A percentile compares a stretch with the other conserved stretches of the same genome.
These are phyloP conservation scores for Clitopilus hobsonii DNA, from an alignment of 768 basidiomycete species.

Conservation along the genomic window DNA sequence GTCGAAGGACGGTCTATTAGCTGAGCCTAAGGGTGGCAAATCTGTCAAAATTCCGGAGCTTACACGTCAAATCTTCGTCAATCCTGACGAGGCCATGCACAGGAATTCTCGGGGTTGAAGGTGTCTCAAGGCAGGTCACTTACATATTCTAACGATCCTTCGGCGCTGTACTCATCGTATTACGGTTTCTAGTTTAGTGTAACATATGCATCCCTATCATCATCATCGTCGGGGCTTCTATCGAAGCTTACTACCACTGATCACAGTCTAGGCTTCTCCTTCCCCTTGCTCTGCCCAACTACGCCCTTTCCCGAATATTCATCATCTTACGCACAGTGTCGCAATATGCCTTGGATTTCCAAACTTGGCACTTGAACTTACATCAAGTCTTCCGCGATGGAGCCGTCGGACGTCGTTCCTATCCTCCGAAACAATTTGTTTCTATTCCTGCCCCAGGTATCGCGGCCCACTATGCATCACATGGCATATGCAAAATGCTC, in stretches of 20 bases:
- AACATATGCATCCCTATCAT: slow-evolving; percentile 59
- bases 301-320: slow-evolving; percentile 55
- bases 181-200: slow-evolving; percentile 42
- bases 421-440: slow-evolving; percentile 45
- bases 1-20: slow-evolving; percentile 19
- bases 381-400: slow-evolving; percentile 41
- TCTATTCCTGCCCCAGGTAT: slow-evolving; percentile 25
- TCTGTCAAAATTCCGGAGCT: slow-evolving; percentile 43
- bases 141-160: neutral
- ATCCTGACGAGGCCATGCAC: slow-evolving; percentile 60
- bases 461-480: slow-evolving; percentile 45
- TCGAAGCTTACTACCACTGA: slow-evolving; percentile 41
- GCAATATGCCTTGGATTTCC: slow-evolving; percentile 32
- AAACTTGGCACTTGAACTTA: slow-evolving; percentile 32
- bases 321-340: slow-evolving; percentile 30
- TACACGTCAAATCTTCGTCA: slow-evolving; percentile 55
- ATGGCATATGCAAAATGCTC: slow-evolving; percentile 61
- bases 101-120: slow-evolving; percentile 49
- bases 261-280: slow-evolving; percentile 62
- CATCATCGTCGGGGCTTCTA: slow-evolving; percentile 53
- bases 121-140: slow-evolving; percentile 60
- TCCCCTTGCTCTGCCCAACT: slow-evolving; percentile 62
- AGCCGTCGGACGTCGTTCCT: slow-evolving; percentile 55
- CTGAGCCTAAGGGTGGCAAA: slow-evolving; percentile 33
- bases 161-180: slow-evolving; percentile 4